These are phyloP conservation scores for Cladosporium cucumerinum DNA, from an alignment of 2,329 filamentous ascomycete genomes.

Conservation along the genomic window DNA sequence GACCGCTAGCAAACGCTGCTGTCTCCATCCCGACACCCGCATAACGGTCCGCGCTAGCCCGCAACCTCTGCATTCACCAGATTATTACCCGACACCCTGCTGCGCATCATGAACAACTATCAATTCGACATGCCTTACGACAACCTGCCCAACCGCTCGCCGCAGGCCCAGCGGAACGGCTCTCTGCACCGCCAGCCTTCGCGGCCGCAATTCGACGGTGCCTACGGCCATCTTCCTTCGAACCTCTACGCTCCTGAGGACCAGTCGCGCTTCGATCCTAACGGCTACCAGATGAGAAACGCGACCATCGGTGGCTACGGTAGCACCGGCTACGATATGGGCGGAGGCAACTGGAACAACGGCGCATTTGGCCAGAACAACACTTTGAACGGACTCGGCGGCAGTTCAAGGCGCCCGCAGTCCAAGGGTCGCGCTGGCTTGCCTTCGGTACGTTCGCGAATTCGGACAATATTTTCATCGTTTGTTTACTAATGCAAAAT, in stretches of 20 bases:
- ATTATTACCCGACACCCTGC: background rate
- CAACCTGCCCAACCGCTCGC: constrained; percentile 66
- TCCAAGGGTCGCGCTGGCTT: constrained; percentile 59
- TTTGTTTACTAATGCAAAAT: constrained; percentile 21
- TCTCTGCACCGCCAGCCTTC: constrained; percentile 67
- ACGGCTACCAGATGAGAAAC: constrained; percentile 58
- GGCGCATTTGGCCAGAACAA: constrained; percentile 65
- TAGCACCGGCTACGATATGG: constrained; percentile 65
- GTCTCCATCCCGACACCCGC: constrained; percentile 15
- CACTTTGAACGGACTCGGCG: constrained; percentile 46
- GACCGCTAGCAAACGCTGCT: constrained; percentile 13
- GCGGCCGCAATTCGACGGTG: constrained; percentile 66
- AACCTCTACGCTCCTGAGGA: constrained; percentile 70
- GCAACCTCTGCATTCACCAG: constrained; percentile 4
- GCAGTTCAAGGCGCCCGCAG: constrained; percentile 46
- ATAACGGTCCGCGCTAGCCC: constrained; percentile 11
- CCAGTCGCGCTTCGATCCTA: constrained; percentile 49
- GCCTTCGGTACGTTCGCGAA: constrained; percentile 63
- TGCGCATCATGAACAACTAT: constrained; percentile 31
- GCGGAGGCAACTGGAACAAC: constrained; percentile 76
- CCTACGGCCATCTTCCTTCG: constrained; percentile 62
- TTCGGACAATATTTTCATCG: background rate
- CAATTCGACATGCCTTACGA: constrained; percentile 68
- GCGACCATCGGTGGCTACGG: constrained; percentile 59
- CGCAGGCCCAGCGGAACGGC: constrained; percentile 66